A percentile compares a stretch with the other conserved stretches of the same genome.
Conservation (phyloP, 495 filamentous ascomycete species). For the Lasiosphaeriaceae sp. region DNA sequence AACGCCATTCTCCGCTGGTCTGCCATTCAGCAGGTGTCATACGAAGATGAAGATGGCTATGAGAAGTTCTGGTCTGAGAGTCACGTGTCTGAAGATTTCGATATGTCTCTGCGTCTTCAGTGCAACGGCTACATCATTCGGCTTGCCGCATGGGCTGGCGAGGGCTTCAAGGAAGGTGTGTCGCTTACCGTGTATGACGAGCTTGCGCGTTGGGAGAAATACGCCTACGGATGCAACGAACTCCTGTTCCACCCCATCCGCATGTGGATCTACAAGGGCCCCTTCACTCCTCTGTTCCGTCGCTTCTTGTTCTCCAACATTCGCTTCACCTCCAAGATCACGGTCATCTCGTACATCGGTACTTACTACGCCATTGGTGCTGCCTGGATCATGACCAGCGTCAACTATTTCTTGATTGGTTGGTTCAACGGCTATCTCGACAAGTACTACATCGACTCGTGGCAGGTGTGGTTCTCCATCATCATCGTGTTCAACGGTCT, state of each 20-base stretch:
- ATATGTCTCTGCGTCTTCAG: slow-evolving; percentile 79
- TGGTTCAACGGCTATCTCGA: slow-evolving; percentile 71
- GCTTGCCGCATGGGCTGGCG: slow-evolving; percentile 66
- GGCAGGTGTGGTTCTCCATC: slow-evolving; percentile 74
- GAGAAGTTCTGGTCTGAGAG: slow-evolving; percentile 83
- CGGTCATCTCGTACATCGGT: slow-evolving; percentile 80
- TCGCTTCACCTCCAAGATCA: slow-evolving; percentile 73
- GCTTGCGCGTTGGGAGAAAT: slow-evolving; percentile 79
- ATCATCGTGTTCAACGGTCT: slow-evolving; percentile 69
- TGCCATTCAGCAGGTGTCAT: slow-evolving; percentile 72
- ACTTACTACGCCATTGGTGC: slow-evolving; percentile 81
- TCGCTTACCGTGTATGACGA: slow-evolving; percentile 84
- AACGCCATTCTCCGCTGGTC: slow-evolving; percentile 79
- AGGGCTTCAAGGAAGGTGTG: slow-evolving; percentile 81
- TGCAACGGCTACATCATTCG: slow-evolving; percentile 69
- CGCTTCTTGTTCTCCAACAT: slow-evolving; percentile 68
- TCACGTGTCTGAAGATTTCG: slow-evolving; percentile 81
- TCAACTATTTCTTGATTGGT: slow-evolving; percentile 75
- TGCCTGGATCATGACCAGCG: slow-evolving; percentile 72
- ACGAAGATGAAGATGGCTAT: slow-evolving; percentile 61
- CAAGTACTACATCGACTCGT: slow-evolving; percentile 72
- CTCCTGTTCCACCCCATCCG: slow-evolving; percentile 72
- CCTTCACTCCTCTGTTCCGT: slow-evolving; percentile 72
- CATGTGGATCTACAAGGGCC: slow-evolving; percentile 58
- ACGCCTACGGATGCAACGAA: slow-evolving; percentile 85